Conservation (phyloP, 2,329 filamentous ascomycete genomes). For the Colletotrichum karsti region DNA sequence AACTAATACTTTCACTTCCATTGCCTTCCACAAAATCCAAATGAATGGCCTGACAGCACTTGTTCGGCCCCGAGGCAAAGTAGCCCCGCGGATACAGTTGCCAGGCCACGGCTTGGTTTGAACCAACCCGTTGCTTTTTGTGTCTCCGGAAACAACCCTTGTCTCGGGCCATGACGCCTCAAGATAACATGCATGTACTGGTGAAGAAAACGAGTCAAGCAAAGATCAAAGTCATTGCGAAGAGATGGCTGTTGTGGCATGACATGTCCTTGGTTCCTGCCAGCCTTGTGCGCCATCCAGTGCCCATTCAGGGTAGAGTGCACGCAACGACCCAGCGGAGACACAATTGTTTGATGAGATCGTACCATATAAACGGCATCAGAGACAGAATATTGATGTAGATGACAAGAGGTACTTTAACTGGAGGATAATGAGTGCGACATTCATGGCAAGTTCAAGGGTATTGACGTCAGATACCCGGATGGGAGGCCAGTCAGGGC, state of each 20-base stretch:
- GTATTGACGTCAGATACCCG: background rate
- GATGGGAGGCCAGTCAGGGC: background rate
- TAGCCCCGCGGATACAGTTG: background rate
- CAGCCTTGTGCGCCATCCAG: background rate
- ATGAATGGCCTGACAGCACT: background rate
- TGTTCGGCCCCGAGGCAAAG: background rate
- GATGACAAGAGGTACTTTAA: background rate
- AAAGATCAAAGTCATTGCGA: background rate
- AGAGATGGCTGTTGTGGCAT: background rate
- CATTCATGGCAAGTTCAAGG: background rate
- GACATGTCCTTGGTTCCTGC: background rate
- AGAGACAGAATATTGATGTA: background rate
- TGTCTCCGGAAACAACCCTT: background rate
- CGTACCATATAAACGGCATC: background rate
- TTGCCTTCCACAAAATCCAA: background rate
- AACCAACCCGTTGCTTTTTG: background rate
- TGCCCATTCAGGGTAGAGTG: background rate
- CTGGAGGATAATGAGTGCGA: background rate
- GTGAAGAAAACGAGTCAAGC: background rate
- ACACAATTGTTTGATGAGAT: background rate
- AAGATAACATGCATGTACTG: background rate
- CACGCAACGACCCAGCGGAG: background rate
- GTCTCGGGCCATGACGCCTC: background rate
- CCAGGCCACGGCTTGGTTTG: background rate
- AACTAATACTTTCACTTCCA: background rate